Base-by-base conservation (phyloP, 192 early-diverging fungal genomes). In the Backusella circina region DNA sequence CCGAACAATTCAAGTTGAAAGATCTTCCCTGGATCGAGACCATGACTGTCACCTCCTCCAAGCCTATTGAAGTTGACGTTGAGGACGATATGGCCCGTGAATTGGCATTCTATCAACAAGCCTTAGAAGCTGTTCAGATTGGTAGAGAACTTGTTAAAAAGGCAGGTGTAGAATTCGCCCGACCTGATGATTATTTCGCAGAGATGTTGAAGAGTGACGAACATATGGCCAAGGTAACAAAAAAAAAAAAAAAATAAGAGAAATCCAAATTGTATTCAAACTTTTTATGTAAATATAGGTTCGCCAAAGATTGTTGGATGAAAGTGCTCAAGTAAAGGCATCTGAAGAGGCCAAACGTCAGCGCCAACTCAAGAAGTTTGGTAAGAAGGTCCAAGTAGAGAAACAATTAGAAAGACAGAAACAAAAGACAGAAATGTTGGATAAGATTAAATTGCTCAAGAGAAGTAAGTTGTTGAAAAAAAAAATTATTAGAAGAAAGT, bases 171-270 rank as follows among this genome's bases (percentile, higher is more conserved):
- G 90, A 91, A 21, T 95, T 96, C 72, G 78, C 87, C 44, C 85
- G 97, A 50, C 97, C 97, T n/a, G 90, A 91, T 67, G 97, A 99
- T 78, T 98, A 95, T 79, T 99, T 93, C 86, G 97, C 97, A 37
- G 97, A 99, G 85, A 99, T 99, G 97, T 88, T 99, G 78, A 99
- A 99, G 88, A 90, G 90, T 1, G 97, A 99, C 76, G 92, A 93
- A 71, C 96, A 97, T 73, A 99, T 99, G 97, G 87, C 87, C 65
- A 91, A 83, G 77, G 80, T 81, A 74, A 73, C 3, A 23, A 41
- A n/a, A n/a, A n/a, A n/a, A n/a, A n/a, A n/a, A n/a, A n/a, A n/a
- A n/a, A n/a, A n/a, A n/a, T n/a, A n/a, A n/a, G n/a, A n/a, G n/a
- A n/a, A n/a, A n/a, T n/a, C n/a, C n/a, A n/a, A n/a, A n/a, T n/a